phyloP scores from a whole-genome alignment of 768 basidiomycete species.

The Mycena rosella region DNA sequence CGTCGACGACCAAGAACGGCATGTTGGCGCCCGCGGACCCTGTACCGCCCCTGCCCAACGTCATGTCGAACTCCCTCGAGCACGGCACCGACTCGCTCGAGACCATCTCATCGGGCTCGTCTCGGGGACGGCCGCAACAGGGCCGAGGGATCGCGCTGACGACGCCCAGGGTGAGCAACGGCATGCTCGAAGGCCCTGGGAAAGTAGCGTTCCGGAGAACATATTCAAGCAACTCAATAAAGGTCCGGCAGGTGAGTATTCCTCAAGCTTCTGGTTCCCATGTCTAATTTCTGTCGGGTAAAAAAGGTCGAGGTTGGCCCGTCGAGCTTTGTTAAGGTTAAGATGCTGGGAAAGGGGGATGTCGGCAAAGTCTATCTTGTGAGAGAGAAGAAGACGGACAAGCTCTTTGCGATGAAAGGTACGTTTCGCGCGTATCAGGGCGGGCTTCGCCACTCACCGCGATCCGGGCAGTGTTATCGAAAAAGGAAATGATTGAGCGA shows the following conservation, averaged over 20 bases:
- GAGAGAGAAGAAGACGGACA: constrained; percentile 96
- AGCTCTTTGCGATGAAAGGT: constrained; percentile 99
- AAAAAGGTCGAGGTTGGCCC: constrained; percentile 92
- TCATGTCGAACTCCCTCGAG: constrained; percentile 63
- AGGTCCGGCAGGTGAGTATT: constrained; percentile 80
- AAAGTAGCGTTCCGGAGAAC: constrained; percentile 90
- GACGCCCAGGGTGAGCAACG: constrained; percentile 60
- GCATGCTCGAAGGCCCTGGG: constrained; percentile 62
- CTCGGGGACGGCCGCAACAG: constrained; percentile 64
- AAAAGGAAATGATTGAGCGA: constrained; percentile 99
- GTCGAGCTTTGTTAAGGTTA: constrained; percentile 95
- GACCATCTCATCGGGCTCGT: constrained; percentile 83
- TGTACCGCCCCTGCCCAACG: constrained; percentile 67
- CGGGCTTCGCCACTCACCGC: constrained; percentile 28
- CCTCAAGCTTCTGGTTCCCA: constrained; percentile 25
- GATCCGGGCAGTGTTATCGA: constrained; percentile 84
- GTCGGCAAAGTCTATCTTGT: constrained; percentile 99
- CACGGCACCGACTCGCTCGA: constrained; percentile 80
- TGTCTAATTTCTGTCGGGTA: constrained; percentile 24
- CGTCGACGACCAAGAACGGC: constrained; percentile 80
- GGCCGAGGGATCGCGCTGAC: constrained; percentile 53
- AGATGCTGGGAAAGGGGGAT: constrained; percentile 98
- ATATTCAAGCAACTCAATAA: constrained; percentile 98
- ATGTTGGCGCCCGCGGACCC: constrained; percentile 78
- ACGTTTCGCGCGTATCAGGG: constrained; percentile 42